phyloP scores from a whole-genome alignment of 164 flowering plant genomes.

The Sextonia rubra region DNA sequence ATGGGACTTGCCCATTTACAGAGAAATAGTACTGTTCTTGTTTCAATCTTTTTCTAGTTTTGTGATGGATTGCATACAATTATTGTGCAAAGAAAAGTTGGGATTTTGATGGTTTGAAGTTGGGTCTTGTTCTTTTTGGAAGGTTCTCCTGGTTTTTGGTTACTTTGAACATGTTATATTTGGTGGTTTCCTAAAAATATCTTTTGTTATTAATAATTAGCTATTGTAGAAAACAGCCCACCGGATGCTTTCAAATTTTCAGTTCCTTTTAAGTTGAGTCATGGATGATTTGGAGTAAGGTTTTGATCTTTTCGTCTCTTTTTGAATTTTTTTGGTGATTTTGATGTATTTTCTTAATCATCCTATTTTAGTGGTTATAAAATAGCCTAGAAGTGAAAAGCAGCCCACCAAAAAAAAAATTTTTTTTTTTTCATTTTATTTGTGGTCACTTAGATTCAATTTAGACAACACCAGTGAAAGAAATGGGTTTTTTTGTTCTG shows the following conservation, averaged over 20 bases:
- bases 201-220: background rate
- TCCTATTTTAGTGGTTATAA: background rate
- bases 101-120: background rate
- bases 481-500: slow-evolving; percentile 27
- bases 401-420: background rate
- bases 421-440: background rate
- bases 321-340: background rate
- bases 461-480: slow-evolving; percentile 9
- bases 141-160: background rate
- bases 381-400: background rate
- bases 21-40: background rate
- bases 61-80: background rate
- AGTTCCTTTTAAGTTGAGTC: background rate
- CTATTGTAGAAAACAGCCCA: background rate
- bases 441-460: slow-evolving; percentile 8
- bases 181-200: background rate
- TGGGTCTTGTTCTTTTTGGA: background rate
- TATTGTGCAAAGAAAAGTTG: background rate
- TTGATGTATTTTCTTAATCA: background rate
- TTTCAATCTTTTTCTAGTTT: background rate
- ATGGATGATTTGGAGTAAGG: background rate
- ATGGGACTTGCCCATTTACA: background rate
- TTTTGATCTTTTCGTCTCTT: background rate
- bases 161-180: background rate
- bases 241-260: background rate